These are phyloP conservation scores for Aureococcus anophagefferens DNA, from an alignment of 108 stramenopile genomes.

Conservation along the genomic window DNA sequence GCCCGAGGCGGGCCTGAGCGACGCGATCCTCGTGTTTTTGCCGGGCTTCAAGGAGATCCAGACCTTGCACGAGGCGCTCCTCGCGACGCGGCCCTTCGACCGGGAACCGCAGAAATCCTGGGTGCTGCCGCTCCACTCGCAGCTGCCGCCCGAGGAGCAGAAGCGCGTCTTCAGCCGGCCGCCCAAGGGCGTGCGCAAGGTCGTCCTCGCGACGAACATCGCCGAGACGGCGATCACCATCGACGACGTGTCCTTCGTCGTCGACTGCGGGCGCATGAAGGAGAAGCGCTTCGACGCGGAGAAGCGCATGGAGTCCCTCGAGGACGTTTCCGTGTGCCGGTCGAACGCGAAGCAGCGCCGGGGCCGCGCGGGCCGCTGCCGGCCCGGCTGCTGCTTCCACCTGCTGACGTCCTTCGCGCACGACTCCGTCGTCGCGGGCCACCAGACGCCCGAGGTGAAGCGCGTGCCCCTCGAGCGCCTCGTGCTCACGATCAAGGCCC, in stretches of 20 bases:
- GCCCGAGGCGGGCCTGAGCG: too few species aligned
- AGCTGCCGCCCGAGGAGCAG: conserved; percentile 33
- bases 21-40: conserved; percentile 55
- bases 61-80: conserved; percentile 20
- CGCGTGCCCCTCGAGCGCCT: conserved; percentile 46
- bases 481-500: conserved; percentile 22
- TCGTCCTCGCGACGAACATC: conserved; percentile 55
- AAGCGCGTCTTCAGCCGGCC: conserved; percentile 20
- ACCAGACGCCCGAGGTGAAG: conserved; percentile 43
- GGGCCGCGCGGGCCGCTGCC: conserved; percentile 56
- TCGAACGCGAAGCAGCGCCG: conserved; percentile 42
- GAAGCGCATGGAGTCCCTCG: conserved; percentile 31
- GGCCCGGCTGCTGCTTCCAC: conserved; percentile 41
- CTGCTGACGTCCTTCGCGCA: conserved; percentile 23
- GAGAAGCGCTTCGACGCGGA: conserved; percentile 48
- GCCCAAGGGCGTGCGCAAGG: conserved; percentile 23
- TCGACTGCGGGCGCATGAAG: conserved; percentile 50
- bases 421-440: conserved; percentile 22
- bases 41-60: conserved; percentile 51
- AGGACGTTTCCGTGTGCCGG: conserved; percentile 33
- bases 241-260: conserved; percentile 52
- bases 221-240: conserved; percentile 62
- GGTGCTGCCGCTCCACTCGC: conserved; percentile 40
- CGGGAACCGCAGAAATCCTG: background rate
- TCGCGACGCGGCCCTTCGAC: background rate